Conservation (phyloP, 1,284 basidiomycete genomes). For the Cutaneotrichosporon cutaneum region DNA sequence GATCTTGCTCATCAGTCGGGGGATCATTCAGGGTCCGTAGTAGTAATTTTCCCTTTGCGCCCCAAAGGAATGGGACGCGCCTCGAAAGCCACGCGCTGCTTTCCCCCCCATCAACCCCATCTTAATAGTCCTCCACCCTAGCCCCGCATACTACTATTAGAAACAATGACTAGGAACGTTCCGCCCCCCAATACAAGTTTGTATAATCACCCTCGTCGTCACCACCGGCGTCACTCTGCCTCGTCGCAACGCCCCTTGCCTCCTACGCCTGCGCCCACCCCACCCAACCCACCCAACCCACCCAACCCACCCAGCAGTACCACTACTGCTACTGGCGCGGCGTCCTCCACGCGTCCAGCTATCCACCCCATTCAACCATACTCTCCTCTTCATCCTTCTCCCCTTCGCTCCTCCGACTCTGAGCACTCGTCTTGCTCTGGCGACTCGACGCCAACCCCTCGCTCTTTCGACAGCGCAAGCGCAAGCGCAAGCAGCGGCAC, state of each 20-base stretch:
- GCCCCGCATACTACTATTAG: neutral
- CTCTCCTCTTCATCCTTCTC: neutral
- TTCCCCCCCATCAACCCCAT: neutral
- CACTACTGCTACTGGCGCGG: neutral
- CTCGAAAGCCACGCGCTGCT: neutral
- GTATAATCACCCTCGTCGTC: neutral
- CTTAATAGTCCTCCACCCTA: neutral
- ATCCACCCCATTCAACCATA: neutral
- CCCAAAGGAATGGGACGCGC: neutral
- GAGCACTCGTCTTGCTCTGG: slow-evolving; percentile 3
- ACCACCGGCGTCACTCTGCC: neutral
- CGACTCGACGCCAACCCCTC: slow-evolving; percentile 8
- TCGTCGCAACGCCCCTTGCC: neutral
- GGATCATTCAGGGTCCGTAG: neutral
- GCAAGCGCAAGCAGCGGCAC: neutral
- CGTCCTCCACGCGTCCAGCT: slow-evolving; percentile 1
- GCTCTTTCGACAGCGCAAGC: slow-evolving; percentile 2
- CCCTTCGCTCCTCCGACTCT: neutral
- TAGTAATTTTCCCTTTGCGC: neutral
- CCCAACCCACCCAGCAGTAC: neutral
- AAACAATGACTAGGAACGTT: neutral
- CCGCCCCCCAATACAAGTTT: neutral
- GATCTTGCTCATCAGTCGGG: neutral
- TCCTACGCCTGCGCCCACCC: neutral
- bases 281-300: neutral